Evolutionary conservation across 441 rosid genomes (phyloP).

Genomic region (Omphalea diandra): DNA sequence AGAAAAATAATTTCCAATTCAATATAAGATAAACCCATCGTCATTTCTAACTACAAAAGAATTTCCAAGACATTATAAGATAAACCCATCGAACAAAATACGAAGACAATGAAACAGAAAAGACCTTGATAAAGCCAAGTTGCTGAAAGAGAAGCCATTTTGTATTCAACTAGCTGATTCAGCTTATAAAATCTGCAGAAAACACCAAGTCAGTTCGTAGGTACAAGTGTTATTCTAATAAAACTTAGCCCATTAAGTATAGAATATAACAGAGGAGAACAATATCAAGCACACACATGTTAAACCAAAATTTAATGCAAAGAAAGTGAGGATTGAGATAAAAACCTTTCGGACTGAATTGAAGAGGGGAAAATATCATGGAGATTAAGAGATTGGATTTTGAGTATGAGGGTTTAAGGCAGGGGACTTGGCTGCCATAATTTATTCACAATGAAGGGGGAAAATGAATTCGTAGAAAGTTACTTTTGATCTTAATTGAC

Average conservation of each 20-base stretch:
- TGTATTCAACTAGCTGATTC: neutral
- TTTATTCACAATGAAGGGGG: too few relatives aligned
- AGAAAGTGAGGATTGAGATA: neutral
- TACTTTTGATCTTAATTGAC: too few relatives aligned
- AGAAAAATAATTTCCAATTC: neutral
- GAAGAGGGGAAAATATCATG: neutral
- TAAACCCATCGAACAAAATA: neutral
- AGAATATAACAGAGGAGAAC: neutral
- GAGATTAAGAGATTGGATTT: neutral
- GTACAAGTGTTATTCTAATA: neutral
- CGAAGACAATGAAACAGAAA: constrained; percentile 11
- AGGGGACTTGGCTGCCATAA: neutral
- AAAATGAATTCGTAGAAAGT: too few relatives aligned
- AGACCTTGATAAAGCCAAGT: constrained; percentile 38
- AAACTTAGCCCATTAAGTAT: neutral
- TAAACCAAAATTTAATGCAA: neutral
- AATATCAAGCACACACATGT: neutral
- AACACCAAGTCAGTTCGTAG: neutral
- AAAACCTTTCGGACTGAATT: neutral
- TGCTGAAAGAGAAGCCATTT: constrained; percentile 32
- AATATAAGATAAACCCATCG: too few relatives aligned
- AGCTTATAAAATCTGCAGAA: constrained; percentile 11
- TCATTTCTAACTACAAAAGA: too few relatives aligned
- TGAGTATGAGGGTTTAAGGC: constrained; percentile 10
- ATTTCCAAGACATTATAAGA: too few relatives aligned